These are phyloP conservation scores for Cyberlindnera xylosilytica DNA, from an alignment of 805 yeast genomes.

Conservation along the genomic window DNA sequence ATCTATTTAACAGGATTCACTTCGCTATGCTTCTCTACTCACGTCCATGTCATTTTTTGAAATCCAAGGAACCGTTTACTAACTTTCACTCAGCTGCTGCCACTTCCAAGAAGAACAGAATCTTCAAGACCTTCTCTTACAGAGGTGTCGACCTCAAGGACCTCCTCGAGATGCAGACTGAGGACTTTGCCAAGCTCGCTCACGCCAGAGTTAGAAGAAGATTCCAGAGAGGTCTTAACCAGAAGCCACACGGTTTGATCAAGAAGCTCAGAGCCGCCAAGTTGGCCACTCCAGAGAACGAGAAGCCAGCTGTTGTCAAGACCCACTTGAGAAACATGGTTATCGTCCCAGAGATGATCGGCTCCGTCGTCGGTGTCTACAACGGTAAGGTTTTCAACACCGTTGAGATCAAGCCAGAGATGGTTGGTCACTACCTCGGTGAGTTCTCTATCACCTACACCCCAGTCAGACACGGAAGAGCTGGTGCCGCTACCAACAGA, in stretches of 20 bases:
- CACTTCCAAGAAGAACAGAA: constrained; percentile 73
- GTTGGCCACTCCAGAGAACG: constrained; percentile 83
- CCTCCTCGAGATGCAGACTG: constrained; percentile 89
- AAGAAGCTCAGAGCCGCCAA: constrained; percentile 98
- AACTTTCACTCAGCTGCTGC: constrained; percentile 32
- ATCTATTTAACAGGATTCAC: too few relatives aligned
- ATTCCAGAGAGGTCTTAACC: constrained; percentile 95
- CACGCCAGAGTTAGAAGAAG: constrained; percentile 99
- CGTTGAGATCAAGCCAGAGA: constrained; percentile 98
- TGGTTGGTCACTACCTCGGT: constrained; percentile 99
- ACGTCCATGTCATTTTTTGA: too few relatives aligned
- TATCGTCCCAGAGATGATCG: constrained; percentile 99
- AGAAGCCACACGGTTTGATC: constrained; percentile 93
- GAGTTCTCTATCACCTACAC: constrained; percentile 99
- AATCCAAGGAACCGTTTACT: constrained; percentile 15
- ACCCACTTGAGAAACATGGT: constrained; percentile 99
- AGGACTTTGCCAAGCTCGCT: constrained; percentile 95
- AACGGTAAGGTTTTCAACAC: constrained; percentile 99
- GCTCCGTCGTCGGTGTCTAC: constrained; percentile 98
- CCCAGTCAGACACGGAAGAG: constrained; percentile 99
- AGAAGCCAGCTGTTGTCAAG: constrained; percentile 97
- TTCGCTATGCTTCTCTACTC: too few relatives aligned
- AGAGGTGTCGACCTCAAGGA: constrained; percentile 98
- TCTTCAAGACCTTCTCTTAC: constrained; percentile 95
- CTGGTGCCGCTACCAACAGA: constrained; percentile 71